Conservation (phyloP, 169 alveolate species). For the Babesia caballi region DNA sequence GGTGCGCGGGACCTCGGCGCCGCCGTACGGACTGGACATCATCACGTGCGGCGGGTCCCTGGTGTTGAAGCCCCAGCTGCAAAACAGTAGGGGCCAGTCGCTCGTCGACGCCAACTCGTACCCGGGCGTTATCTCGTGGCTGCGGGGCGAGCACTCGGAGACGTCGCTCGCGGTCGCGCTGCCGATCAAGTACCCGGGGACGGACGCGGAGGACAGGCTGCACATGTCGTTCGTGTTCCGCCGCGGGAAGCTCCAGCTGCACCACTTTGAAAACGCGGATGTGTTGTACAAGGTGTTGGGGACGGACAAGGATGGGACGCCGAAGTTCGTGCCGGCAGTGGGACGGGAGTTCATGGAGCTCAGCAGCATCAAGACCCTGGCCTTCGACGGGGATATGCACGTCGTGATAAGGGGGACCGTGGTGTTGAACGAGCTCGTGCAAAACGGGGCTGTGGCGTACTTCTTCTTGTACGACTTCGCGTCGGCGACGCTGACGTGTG, state of each 20-base stretch:
- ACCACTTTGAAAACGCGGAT: not conserved
- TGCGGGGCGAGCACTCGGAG: not conserved
- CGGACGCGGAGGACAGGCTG: not conserved
- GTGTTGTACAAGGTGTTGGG: not conserved
- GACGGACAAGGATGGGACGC: not conserved
- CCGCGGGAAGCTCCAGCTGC: not conserved
- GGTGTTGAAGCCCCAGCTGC: not conserved
- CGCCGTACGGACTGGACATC: not conserved
- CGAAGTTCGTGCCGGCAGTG: not conserved
- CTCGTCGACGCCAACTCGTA: not conserved
- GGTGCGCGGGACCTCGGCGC: not conserved
- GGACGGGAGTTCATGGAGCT: not conserved
- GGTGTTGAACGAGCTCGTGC: not conserved
- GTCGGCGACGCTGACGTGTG: not conserved
- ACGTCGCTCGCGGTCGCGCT: not conserved
- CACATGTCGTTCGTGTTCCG: not conserved
- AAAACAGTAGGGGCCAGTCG: not conserved
- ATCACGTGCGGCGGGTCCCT: not conserved
- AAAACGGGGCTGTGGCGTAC: not conserved
- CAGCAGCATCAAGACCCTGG: not conserved
- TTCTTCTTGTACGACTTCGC: not conserved
- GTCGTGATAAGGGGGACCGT: not conserved
- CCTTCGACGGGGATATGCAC: not conserved
- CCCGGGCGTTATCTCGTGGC: not conserved
- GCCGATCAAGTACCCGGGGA: constrained; percentile 9